These are phyloP conservation scores for Polyplosphaeria fusca DNA, from an alignment of 495 filamentous ascomycete species.

Conservation along the genomic window DNA sequence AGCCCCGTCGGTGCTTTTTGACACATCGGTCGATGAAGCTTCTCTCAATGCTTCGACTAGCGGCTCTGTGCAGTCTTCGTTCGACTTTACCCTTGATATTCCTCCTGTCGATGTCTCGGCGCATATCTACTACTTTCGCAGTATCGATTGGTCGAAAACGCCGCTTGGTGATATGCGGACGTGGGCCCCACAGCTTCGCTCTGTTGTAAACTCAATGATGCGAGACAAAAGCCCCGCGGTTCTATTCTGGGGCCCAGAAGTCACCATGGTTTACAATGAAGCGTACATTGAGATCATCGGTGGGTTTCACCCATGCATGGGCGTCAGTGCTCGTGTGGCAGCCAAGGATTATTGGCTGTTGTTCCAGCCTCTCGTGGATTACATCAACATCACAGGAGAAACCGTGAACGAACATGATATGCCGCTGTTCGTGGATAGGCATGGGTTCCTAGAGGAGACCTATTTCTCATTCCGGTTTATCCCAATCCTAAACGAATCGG, in stretches of 20 bases:
- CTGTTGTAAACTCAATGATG: slow-evolving; percentile 15
- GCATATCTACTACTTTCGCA: slow-evolving; percentile 15
- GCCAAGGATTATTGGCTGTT: not conserved
- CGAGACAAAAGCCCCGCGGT: slow-evolving; percentile 14
- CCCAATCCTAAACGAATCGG: slow-evolving; percentile 13
- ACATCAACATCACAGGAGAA: slow-evolving; percentile 14
- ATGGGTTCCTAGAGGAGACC: slow-evolving; percentile 22
- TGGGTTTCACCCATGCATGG: slow-evolving; percentile 21
- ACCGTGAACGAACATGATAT: slow-evolving; percentile 5
- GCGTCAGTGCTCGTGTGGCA: not conserved
- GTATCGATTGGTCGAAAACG: slow-evolving; percentile 23
- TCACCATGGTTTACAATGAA: slow-evolving; percentile 30
- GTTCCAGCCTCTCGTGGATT: slow-evolving; percentile 13
- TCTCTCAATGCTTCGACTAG: not conserved
- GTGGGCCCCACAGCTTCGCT: slow-evolving; percentile 22
- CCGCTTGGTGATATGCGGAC: slow-evolving; percentile 21
- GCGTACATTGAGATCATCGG: slow-evolving; percentile 15
- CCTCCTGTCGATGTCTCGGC: slow-evolving; percentile 2
- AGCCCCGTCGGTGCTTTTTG: not conserved
- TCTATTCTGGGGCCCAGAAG: slow-evolving; percentile 24
- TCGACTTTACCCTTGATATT: slow-evolving; percentile 4
- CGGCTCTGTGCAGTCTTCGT: not conserved
- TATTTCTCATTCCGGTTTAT: slow-evolving; percentile 24
- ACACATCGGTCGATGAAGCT: not conserved
- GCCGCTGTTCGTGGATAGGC: slow-evolving; percentile 13